A percentile compares a stretch with the other conserved stretches of the same genome.
These are phyloP conservation scores for Cantharellus anzutake DNA, from an alignment of 768 basidiomycete species.

Conservation along the genomic window DNA sequence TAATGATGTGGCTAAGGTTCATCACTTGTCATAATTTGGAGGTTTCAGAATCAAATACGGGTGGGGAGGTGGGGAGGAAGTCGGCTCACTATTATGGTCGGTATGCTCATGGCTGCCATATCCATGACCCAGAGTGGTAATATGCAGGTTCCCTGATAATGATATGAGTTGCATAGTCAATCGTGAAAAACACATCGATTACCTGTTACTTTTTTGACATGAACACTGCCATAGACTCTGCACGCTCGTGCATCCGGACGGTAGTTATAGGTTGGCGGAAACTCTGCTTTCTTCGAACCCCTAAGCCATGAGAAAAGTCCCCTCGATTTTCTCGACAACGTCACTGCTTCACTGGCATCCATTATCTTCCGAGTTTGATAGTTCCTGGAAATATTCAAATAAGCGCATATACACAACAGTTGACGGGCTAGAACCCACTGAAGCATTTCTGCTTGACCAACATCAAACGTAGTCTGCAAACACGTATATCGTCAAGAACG, in stretches of 20 bases:
- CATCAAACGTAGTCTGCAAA: constrained; percentile 52
- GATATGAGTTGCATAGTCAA: background rate
- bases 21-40: constrained; percentile 35
- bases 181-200: background rate
- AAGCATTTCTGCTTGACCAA: constrained; percentile 58
- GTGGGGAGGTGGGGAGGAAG: too few relatives aligned
- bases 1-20: constrained; percentile 93
- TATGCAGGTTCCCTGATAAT: constrained; percentile 65
- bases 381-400: constrained; percentile 11
- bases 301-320: constrained; percentile 43
- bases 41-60: background rate
- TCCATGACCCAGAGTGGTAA: constrained; percentile 90
- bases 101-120: constrained; percentile 78
- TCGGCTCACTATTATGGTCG: constrained; percentile 52
- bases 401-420: constrained; percentile 3
- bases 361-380: background rate
- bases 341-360: constrained; percentile 42
- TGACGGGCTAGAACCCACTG: constrained; percentile 21
- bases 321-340: constrained; percentile 54
- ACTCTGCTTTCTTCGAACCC: constrained; percentile 24
- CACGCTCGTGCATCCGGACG: constrained; percentile 54
- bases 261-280: constrained; percentile 58
- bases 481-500: background rate
- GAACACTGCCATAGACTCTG: constrained; percentile 63
- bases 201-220: constrained; percentile 84